Evolutionary conservation across 305 asterid genomes (phyloP).

Genomic region (Striga hermonthica): DNA sequence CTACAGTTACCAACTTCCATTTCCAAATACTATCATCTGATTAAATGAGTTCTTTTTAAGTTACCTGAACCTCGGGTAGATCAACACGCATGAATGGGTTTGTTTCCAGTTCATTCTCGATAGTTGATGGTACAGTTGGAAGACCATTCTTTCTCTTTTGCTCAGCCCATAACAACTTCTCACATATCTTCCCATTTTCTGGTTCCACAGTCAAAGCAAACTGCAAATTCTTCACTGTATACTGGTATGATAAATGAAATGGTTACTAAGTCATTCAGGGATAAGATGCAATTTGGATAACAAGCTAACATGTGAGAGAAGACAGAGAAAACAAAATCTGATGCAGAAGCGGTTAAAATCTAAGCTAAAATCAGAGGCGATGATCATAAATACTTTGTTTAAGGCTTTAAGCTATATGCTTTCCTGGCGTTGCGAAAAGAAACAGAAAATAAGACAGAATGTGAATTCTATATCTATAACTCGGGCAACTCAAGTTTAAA

Average conservation of each 20-base stretch:
- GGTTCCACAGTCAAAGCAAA: slow-evolving; percentile 78
- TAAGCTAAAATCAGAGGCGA: background rate
- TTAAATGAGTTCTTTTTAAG: background rate
- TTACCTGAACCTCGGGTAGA: slow-evolving; percentile 84
- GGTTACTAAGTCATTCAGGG: slow-evolving; percentile 2
- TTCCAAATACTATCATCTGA: background rate
- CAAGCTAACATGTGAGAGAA: background rate
- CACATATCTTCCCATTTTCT: slow-evolving; percentile 50
- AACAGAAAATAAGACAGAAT: no score
- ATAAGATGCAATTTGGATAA: slow-evolving; percentile 6
- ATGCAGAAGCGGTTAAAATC: no score
- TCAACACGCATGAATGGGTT: slow-evolving; percentile 95
- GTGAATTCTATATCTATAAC: no score
- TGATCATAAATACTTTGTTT: no score
- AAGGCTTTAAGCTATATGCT: no score
- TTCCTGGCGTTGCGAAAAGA: no score
- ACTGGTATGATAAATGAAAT: slow-evolving; percentile 36
- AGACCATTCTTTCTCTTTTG: slow-evolving; percentile 41
- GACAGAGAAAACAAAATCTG: no score
- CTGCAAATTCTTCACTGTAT: slow-evolving; percentile 77
- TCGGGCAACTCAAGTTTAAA: no score
- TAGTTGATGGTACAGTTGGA: slow-evolving; percentile 71
- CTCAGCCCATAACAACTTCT: slow-evolving; percentile 56
- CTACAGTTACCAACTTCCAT: background rate
- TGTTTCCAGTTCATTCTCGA: slow-evolving; percentile 70